These are phyloP conservation scores for Cladorrhinum sp. DNA, from an alignment of 2,329 filamentous ascomycete species.

Conservation along the genomic window DNA sequence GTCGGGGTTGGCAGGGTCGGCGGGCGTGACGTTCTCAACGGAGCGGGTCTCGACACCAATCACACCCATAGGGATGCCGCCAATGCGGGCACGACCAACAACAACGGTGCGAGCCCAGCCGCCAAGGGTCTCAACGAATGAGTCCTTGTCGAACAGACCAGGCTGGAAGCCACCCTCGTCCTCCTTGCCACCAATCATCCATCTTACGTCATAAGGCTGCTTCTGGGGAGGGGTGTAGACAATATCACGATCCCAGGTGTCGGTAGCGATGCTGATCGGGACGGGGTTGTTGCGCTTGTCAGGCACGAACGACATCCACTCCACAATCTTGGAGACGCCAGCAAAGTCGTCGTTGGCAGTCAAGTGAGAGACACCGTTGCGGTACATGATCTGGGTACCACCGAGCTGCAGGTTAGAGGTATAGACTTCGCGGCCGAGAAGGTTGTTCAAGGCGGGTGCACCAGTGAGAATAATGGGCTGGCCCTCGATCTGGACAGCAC, in stretches of 20 bases:
- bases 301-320: conserved; percentile 96
- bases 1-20: conserved; percentile 96
- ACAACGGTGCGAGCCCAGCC: conserved; percentile 98
- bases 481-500: conserved; percentile 97
- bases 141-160: conserved; percentile 94
- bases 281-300: conserved; percentile 92
- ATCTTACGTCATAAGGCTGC: conserved; percentile 87
- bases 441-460: conserved; percentile 95
- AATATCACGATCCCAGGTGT: conserved; percentile 91
- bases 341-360: conserved; percentile 97
- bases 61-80: conserved; percentile 96
- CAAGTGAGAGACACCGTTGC: conserved; percentile 99
- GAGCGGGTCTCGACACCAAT: conserved; percentile 95
- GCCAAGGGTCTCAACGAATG: conserved; percentile 93
- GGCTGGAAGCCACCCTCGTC: conserved; percentile 82
- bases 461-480: conserved; percentile 98
- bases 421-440: conserved; percentile 96
- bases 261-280: conserved; percentile 81
- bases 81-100: conserved; percentile 90
- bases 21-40: conserved; percentile 94
- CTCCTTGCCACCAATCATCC: conserved; percentile 85
- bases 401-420: conserved; percentile 98
- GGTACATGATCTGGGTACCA: conserved; percentile 99
- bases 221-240: conserved; percentile 78
- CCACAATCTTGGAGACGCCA: conserved; percentile 94